Conservation (phyloP, 1,284 basidiomycete genomes). For the Puccinia triticina region DNA sequence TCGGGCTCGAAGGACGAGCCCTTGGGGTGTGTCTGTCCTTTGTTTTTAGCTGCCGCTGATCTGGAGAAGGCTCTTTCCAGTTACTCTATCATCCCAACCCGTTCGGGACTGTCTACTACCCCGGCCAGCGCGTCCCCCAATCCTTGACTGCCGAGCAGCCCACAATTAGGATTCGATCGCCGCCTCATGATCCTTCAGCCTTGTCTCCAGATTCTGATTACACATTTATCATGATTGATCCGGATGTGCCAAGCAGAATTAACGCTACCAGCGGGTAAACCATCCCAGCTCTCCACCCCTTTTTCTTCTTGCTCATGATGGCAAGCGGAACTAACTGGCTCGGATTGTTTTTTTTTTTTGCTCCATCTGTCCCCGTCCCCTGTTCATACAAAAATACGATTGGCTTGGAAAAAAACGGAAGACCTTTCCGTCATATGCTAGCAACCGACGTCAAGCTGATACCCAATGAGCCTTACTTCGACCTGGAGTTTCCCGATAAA, state of each 20-base stretch:
- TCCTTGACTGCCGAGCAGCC: conserved; percentile 6
- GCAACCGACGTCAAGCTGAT: conserved; percentile 8
- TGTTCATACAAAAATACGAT: background rate
- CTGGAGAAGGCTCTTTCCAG: conserved; percentile 1
- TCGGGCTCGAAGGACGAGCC: background rate
- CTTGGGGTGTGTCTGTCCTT: background rate
- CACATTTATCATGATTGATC: conserved; percentile 31
- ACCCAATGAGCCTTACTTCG: conserved; percentile 1
- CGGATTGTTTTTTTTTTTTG: background rate
- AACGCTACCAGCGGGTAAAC: conserved; percentile 3
- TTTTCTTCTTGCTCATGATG: background rate
- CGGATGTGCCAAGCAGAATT: conserved; percentile 23
- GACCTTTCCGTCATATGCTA: conserved; percentile 30
- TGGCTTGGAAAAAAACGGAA: background rate
- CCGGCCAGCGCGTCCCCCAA: conserved; percentile 29
- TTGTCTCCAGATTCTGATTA: conserved; percentile 1
- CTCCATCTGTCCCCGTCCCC: no score
- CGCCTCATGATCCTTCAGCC: background rate
- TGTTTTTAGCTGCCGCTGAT: conserved; percentile 4
- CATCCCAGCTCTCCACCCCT: background rate
- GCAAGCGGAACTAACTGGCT: background rate
- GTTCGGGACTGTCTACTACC: conserved; percentile 23
- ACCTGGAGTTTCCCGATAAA: background rate
- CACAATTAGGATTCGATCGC: background rate
- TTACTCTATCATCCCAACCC: conserved; percentile 20